These are phyloP conservation scores for Stephania cephalantha DNA, from an alignment of 164 flowering plant genomes.

Conservation along the genomic window DNA sequence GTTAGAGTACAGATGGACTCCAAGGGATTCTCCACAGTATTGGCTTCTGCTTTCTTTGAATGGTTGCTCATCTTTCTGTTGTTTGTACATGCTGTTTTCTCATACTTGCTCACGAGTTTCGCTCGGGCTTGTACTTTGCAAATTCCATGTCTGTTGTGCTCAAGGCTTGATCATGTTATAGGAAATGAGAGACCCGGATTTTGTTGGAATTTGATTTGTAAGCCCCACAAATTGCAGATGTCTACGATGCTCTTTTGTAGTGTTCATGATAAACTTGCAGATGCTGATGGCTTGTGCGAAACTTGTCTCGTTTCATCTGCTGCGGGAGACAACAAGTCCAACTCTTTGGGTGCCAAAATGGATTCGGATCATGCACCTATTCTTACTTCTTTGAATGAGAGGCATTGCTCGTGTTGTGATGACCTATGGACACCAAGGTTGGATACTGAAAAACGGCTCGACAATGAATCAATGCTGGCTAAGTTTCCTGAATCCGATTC, in stretches of 20 bases:
- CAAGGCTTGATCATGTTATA: slow-evolving; percentile 58
- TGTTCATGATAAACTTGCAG: slow-evolving; percentile 47
- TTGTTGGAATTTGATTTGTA: slow-evolving; percentile 50
- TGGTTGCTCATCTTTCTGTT: slow-evolving; percentile 60
- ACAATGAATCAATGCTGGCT: slow-evolving; percentile 20
- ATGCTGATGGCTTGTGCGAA: slow-evolving; percentile 49
- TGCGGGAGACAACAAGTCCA: slow-evolving; percentile 30
- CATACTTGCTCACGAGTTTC: slow-evolving; percentile 40
- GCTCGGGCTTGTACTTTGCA: slow-evolving; percentile 40
- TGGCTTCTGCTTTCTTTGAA: slow-evolving; percentile 57
- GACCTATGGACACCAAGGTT: slow-evolving; percentile 32
- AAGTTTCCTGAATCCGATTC: slow-evolving; percentile 31
- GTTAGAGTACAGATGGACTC: slow-evolving; percentile 18
- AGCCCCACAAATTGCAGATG: slow-evolving; percentile 44
- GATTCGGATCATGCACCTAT: slow-evolving; percentile 40
- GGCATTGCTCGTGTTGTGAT: slow-evolving; percentile 51
- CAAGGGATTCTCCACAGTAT: slow-evolving; percentile 27
- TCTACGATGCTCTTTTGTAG: slow-evolving; percentile 49
- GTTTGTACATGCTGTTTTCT: slow-evolving; percentile 35
- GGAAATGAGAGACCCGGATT: slow-evolving; percentile 26
- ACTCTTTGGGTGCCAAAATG: slow-evolving; percentile 40
- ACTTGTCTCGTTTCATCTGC: slow-evolving; percentile 44
- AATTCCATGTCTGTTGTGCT: slow-evolving; percentile 55
- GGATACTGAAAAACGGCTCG: slow-evolving; percentile 27
- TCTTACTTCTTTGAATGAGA: slow-evolving; percentile 16